Evolutionary conservation across 495 filamentous ascomycete genomes (phyloP).

Genomic region (Friedmanniomyces simplex): DNA sequence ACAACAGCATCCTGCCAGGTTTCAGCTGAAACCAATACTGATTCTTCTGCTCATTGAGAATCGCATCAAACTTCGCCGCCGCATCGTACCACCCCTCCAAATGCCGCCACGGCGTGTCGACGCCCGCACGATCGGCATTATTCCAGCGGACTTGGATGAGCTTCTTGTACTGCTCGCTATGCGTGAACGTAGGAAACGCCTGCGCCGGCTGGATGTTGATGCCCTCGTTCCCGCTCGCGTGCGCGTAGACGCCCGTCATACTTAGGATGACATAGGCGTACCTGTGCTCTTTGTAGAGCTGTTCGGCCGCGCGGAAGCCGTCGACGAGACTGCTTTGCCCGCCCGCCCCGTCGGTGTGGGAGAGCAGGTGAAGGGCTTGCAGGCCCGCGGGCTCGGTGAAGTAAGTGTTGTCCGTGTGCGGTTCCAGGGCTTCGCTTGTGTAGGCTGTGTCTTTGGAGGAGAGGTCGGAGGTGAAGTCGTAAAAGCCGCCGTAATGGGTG

Average conservation of each 20-base stretch:
- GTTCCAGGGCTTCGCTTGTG: conserved; percentile 61
- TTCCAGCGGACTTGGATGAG: conserved; percentile 80
- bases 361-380: conserved; percentile 82
- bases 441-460: conserved; percentile 89
- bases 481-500: conserved; percentile 93
- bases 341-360: conserved; percentile 55
- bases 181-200: conserved; percentile 57
- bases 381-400: conserved; percentile 83
- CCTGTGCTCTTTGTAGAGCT: conserved; percentile 40
- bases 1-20: conserved; percentile 71
- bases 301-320: conserved; percentile 59
- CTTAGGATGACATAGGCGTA: conserved; percentile 44
- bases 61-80: conserved; percentile 34
- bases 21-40: conserved; percentile 66
- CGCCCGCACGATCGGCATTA: conserved; percentile 67
- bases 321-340: conserved; percentile 73
- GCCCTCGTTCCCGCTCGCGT: conserved; percentile 77
- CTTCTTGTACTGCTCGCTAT: conserved; percentile 31
- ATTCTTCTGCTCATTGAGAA: conserved; percentile 16
- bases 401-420: conserved; percentile 90
- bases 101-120: conserved; percentile 34
- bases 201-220: conserved; percentile 61
- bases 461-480: conserved; percentile 85
- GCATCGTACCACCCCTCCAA: conserved; percentile 62
- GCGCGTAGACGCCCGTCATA: conserved; percentile 48